Evolutionary conservation across 2,329 filamentous ascomycete species (phyloP).

Genomic region (Colletotrichum chrysophilum): DNA sequence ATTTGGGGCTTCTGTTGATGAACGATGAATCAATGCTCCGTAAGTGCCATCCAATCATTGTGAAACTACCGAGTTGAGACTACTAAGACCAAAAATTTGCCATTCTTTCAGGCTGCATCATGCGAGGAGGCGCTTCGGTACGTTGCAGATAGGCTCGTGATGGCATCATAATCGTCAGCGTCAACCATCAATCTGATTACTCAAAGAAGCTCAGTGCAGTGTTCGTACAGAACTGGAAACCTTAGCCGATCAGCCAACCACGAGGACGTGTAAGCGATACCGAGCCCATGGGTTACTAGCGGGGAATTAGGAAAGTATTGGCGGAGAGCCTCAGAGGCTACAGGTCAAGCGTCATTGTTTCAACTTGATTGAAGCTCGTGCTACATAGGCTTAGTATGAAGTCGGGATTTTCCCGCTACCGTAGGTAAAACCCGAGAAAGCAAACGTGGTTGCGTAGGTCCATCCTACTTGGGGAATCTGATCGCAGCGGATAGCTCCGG

Average conservation of each 20-base stretch:
- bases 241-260: background rate
- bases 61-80: background rate
- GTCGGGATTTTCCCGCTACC: background rate
- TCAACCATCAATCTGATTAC: background rate
- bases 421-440: background rate
- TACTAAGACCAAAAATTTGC: background rate
- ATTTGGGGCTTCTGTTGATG: background rate
- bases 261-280: background rate
- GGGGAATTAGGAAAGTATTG: background rate
- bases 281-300: background rate
- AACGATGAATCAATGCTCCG: background rate
- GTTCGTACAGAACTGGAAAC: background rate
- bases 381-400: background rate
- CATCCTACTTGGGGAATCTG: background rate
- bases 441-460: background rate
- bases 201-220: rapidly evolving
- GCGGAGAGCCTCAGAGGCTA: background rate
- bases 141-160: background rate
- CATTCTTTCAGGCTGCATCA: background rate
- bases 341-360: background rate
- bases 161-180: background rate
- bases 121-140: background rate
- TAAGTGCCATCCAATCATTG: background rate
- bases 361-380: background rate
- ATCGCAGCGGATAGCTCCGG: background rate